Evolutionary conservation across 768 basidiomycete genomes (phyloP).

Genomic region (Clathrus columnatus): DNA sequence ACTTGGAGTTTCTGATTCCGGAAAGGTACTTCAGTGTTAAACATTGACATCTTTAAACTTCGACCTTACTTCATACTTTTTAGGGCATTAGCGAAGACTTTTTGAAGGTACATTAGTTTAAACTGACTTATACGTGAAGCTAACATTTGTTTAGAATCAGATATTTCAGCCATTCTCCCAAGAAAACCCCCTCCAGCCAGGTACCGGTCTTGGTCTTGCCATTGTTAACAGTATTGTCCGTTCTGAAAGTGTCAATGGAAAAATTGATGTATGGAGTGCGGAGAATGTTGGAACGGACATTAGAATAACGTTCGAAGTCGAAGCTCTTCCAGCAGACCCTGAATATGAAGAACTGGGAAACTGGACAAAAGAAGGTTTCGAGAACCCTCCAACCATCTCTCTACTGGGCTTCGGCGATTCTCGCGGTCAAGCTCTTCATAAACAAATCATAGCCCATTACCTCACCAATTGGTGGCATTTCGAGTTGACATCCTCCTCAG

Average conservation of each 20-base stretch:
- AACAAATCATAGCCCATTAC: constrained; percentile 53
- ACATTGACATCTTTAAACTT: not conserved
- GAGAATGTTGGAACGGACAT: constrained; percentile 90
- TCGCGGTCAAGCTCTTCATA: constrained; percentile 60
- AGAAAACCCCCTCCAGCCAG: constrained; percentile 88
- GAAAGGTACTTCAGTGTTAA: constrained; percentile 72
- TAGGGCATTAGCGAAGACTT: constrained; percentile 90
- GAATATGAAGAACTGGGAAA: constrained; percentile 40
- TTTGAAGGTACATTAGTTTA: constrained; percentile 51
- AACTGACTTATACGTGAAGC: not conserved
- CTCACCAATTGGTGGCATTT: constrained; percentile 74
- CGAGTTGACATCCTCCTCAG: constrained; percentile 29
- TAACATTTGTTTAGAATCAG: constrained; percentile 52
- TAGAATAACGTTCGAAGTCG: constrained; percentile 74
- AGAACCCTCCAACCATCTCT: constrained; percentile 44
- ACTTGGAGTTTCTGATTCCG: constrained; percentile 79
- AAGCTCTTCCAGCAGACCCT: constrained; percentile 29
- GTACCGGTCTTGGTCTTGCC: constrained; percentile 88
- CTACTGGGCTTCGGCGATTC: constrained; percentile 62
- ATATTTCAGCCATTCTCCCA: constrained; percentile 96
- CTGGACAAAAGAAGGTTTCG: constrained; percentile 26
- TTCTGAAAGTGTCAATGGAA: constrained; percentile 78
- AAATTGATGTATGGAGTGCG: constrained; percentile 89
- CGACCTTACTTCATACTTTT: constrained; percentile 6
- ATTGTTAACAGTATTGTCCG: constrained; percentile 91